Percentiles rank a stretch among this genome's conserved stretches.
Conservation (phyloP, 1,139 yeast genomes). For the Yamadazyma pseudoaaseri region DNA sequence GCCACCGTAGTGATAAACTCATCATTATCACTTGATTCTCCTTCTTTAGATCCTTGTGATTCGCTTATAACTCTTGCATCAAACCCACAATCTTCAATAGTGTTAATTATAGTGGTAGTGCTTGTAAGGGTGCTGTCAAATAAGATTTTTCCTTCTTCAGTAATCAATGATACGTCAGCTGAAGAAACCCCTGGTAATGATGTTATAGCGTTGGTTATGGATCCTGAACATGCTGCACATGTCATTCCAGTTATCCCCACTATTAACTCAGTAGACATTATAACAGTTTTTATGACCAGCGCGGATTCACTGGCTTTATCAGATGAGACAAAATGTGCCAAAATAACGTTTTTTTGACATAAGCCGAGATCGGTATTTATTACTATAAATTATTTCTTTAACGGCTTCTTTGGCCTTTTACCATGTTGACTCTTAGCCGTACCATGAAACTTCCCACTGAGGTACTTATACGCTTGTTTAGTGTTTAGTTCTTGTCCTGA, state of each 20-base stretch:
- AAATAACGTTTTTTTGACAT: no score
- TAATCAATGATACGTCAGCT: constrained; percentile 33
- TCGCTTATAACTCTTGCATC: constrained; percentile 23
- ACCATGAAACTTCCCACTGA: constrained; percentile 90
- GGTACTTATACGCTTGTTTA: constrained; percentile 80
- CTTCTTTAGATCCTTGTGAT: neutral
- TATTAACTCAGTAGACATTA: constrained; percentile 3
- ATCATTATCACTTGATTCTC: neutral
- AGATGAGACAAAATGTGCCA: no score
- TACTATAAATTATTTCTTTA: neutral
- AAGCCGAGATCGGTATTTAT: constrained; percentile 1
- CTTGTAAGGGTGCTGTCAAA: constrained; percentile 14
- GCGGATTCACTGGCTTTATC: no score
- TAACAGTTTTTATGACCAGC: no score
- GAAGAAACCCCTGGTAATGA: constrained; percentile 21
- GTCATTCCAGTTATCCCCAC: constrained; percentile 35
- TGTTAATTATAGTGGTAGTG: constrained; percentile 6
- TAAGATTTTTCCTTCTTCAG: constrained; percentile 34
- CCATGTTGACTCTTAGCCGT: constrained; percentile 13
- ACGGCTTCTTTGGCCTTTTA: neutral
- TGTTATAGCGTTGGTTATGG: constrained; percentile 26
- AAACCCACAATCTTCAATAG: constrained; percentile 42
- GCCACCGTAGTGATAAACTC: constrained; percentile 10
- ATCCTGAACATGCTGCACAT: constrained; percentile 36
- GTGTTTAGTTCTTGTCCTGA: constrained; percentile 62